Conservation (phyloP, 352 stramenopile genomes). For the Phytophthora hibernalis region DNA sequence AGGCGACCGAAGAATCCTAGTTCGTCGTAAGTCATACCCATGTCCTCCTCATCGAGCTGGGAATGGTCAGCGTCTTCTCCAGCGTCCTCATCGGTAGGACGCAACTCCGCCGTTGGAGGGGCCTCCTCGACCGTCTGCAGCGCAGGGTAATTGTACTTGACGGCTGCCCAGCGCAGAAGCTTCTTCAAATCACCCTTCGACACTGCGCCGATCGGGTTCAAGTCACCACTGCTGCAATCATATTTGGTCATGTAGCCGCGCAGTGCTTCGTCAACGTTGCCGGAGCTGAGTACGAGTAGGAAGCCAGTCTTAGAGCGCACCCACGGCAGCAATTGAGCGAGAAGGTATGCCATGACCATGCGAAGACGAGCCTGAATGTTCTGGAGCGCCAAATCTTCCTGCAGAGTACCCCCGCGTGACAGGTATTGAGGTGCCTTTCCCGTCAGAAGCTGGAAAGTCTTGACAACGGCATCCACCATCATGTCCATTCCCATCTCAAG, state of each 20-base stretch:
- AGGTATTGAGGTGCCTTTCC: constrained; percentile 93
- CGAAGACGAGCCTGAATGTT: constrained; percentile 98
- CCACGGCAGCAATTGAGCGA: constrained; percentile 98
- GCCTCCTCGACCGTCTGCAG: constrained; percentile 94
- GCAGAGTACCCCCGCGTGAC: constrained; percentile 88
- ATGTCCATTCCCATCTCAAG: constrained; percentile 95
- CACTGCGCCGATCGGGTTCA: constrained; percentile 99
- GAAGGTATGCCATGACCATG: constrained; percentile 98
- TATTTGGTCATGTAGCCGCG: constrained; percentile 99
- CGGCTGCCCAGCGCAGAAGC: constrained; percentile 93
- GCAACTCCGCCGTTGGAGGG: constrained; percentile 96
- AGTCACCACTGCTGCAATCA: constrained; percentile 97
- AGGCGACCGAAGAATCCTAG: constrained; percentile 96
- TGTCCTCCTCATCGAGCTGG: constrained; percentile 98
- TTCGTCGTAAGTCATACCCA: constrained; percentile 99
- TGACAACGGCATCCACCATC: constrained; percentile 92
- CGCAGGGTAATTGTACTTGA: constrained; percentile 92
- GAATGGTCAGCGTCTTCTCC: constrained; percentile 86
- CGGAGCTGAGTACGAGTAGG: constrained; percentile 97
- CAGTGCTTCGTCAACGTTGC: constrained; percentile 98
- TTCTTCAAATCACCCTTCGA: constrained; percentile 97
- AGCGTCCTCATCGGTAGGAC: constrained; percentile 86
- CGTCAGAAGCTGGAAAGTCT: constrained; percentile 78
- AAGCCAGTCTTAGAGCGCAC: constrained; percentile 95
- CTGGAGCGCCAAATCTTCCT: constrained; percentile 97